phyloP scores from a whole-genome alignment of 2,329 filamentous ascomycete genomes.

The Ceratocystis cacaofunesta region DNA sequence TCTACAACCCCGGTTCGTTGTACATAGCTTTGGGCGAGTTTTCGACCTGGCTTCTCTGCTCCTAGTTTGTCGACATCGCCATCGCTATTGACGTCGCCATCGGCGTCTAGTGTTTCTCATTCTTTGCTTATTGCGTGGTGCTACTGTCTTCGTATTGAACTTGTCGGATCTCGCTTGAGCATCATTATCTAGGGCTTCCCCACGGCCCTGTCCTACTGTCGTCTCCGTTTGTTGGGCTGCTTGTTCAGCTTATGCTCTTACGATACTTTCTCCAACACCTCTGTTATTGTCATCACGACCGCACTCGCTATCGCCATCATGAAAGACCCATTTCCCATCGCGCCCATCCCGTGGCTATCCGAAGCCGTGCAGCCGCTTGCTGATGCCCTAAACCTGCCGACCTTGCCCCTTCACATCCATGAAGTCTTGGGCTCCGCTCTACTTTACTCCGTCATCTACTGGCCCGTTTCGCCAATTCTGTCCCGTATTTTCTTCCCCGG shows the following conservation, averaged over 20 bases:
- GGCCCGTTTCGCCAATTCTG: conserved; percentile 50
- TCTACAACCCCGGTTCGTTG: neutral
- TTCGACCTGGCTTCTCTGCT: neutral
- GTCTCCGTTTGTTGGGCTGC: neutral
- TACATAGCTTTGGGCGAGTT: neutral
- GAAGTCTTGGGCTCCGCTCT: conserved; percentile 53
- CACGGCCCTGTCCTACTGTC: neutral
- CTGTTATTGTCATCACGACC: neutral
- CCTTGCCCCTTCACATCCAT: conserved; percentile 62
- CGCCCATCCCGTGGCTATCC: conserved; percentile 42
- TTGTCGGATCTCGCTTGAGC: neutral
- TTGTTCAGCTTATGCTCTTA: neutral
- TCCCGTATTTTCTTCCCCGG: conserved; percentile 47
- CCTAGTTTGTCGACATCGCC: neutral
- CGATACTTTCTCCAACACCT: neutral
- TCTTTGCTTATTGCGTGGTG: neutral
- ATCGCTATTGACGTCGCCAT: neutral
- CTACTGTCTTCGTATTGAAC: neutral
- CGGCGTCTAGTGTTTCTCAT: neutral
- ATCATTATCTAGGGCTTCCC: neutral
- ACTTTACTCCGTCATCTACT: conserved; percentile 54
- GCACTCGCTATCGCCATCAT: conserved; percentile 30
- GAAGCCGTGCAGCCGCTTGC: conserved; percentile 48
- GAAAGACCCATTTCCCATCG: conserved; percentile 58
- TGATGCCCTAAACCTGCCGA: conserved; percentile 44